Evolutionary conservation across 1,284 basidiomycete species (phyloP).

Genomic region (Vanrija sp.): DNA sequence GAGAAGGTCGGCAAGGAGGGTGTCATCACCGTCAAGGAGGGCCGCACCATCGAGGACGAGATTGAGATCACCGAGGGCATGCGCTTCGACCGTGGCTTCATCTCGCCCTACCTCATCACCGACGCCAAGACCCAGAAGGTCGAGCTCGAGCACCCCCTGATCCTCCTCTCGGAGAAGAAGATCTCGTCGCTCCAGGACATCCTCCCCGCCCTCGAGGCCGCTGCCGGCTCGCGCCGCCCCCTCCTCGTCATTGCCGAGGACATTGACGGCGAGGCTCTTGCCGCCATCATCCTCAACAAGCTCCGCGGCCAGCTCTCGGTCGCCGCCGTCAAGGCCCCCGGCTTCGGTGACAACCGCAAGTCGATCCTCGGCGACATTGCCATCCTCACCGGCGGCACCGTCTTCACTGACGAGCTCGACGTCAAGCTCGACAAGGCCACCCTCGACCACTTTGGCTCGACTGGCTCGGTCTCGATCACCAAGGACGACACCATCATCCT

Average conservation of each 20-base stretch:
- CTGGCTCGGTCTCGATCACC: constrained; percentile 89
- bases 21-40: constrained; percentile 99
- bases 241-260: constrained; percentile 97
- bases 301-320: constrained; percentile 93
- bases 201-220: constrained; percentile 86
- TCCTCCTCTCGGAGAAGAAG: constrained; percentile 96
- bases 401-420: constrained; percentile 97
- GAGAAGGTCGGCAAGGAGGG: constrained; percentile 99
- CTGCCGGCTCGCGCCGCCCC: constrained; percentile 86
- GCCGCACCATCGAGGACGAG: constrained; percentile 94
- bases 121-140: constrained; percentile 96
- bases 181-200: constrained; percentile 94
- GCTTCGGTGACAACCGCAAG: constrained; percentile 99
- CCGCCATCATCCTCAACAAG: constrained; percentile 97
- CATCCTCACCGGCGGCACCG: constrained; percentile 93
- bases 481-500: constrained; percentile 98
- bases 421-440: constrained; percentile 94
- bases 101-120: constrained; percentile 98
- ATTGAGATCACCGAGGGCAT: constrained; percentile 99
- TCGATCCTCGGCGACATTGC: constrained; percentile 93
- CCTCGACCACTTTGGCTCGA: constrained; percentile 82
- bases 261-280: constrained; percentile 94
- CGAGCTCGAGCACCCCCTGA: constrained; percentile 94
- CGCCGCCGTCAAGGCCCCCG: constrained; percentile 91
- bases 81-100: constrained; percentile 98